phyloP scores from a whole-genome alignment of 345 rosid species.

The Anastatica hierochuntica region DNA sequence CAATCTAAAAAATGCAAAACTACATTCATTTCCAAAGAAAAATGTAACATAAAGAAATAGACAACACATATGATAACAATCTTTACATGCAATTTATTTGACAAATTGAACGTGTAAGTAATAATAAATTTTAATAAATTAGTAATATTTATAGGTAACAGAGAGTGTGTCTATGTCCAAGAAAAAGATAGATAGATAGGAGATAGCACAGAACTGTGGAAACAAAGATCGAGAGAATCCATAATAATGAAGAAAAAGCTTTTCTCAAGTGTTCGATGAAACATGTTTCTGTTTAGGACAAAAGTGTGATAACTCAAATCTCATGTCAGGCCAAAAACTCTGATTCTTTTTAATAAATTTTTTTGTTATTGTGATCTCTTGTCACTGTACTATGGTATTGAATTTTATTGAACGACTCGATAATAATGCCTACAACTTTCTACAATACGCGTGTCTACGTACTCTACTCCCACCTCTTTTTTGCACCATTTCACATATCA shows the following conservation, averaged over 20 bases:
- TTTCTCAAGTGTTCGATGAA: constrained; percentile 19
- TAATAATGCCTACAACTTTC: constrained; percentile 8
- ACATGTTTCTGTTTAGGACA: constrained; percentile 20
- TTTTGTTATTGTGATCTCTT: constrained; percentile 7
- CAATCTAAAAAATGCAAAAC: no score
- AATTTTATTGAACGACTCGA: constrained; percentile 19
- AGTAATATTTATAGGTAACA: no score
- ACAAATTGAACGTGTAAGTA: no score
- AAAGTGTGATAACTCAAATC: constrained; percentile 11
- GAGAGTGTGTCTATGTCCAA: no score
- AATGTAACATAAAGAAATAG: no score
- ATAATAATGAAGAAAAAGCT: no score
- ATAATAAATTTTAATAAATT: no score
- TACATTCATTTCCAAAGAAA: no score
- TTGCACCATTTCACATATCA: no score
- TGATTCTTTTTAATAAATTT: not conserved
- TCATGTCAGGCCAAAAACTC: constrained; percentile 10
- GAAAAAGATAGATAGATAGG: not conserved
- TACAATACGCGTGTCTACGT: constrained; percentile 25
- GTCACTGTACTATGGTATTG: constrained; percentile 18
- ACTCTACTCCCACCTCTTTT: no score
- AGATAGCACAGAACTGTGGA: constrained; percentile 22
- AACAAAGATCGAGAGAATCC: constrained; percentile 23
- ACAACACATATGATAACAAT: no score
- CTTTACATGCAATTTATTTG: no score